Evolutionary conservation across 495 filamentous ascomycete species (phyloP).

Genomic region (Trichoderma virens): DNA sequence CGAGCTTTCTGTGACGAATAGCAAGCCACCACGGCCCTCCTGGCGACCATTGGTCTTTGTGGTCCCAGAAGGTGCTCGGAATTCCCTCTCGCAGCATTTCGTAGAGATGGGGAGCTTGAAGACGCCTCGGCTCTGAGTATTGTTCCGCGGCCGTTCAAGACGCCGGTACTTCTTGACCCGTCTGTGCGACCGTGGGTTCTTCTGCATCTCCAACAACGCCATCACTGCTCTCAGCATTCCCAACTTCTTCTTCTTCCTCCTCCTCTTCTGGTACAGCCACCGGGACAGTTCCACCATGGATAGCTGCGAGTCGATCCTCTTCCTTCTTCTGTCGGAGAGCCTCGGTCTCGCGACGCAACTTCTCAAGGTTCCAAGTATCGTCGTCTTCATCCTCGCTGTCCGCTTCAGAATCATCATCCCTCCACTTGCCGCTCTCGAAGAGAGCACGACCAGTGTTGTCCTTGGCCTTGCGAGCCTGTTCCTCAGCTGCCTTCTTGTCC

Average conservation of each 20-base stretch:
- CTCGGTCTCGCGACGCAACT: constrained; percentile 63
- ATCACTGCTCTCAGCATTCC: neutral
- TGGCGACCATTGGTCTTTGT: neutral
- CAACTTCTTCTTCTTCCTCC: constrained; percentile 6
- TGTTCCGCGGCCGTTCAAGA: neutral
- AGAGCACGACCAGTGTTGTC: constrained; percentile 89
- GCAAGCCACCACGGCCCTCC: neutral
- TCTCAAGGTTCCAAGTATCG: constrained; percentile 71
- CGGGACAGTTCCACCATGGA: neutral
- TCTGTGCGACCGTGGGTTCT: neutral
- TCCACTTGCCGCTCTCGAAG: constrained; percentile 96
- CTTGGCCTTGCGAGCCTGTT: constrained; percentile 78
- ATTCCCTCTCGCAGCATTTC: constrained; percentile 1
- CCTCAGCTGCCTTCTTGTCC: constrained; percentile 91
- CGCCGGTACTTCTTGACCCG: neutral
- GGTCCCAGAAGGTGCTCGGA: neutral
- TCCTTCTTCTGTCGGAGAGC: constrained; percentile 55
- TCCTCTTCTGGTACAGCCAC: neutral
- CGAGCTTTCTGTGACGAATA: constrained; percentile 1
- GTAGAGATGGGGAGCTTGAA: neutral
- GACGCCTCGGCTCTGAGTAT: neutral
- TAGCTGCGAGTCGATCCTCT: constrained; percentile 43
- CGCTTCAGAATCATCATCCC: constrained; percentile 49
- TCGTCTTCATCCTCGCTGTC: constrained; percentile 39
- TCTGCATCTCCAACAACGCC: neutral